A percentile compares a stretch with the other conserved stretches of the same genome.
Conservation (phyloP, 108 stramenopile genomes). For the Cylindrotheca closterium region DNA sequence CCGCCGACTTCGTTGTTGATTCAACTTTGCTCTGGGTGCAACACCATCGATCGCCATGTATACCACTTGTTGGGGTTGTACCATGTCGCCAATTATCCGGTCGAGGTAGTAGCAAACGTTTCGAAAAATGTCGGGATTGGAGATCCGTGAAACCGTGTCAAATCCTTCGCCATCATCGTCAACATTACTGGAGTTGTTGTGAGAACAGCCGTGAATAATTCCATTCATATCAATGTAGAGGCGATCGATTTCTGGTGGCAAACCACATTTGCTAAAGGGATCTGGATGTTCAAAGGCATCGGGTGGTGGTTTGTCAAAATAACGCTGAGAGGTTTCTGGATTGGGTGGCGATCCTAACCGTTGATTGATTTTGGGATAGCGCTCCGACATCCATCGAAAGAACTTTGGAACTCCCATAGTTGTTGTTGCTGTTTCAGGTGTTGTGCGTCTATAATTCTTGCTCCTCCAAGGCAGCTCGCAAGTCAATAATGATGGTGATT, state of each 20-base stretch:
- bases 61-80: slow-evolving; percentile 84
- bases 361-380: slow-evolving; percentile 98
- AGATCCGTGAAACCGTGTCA: slow-evolving; percentile 25
- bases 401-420: slow-evolving; percentile 98
- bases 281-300: slow-evolving; percentile 34
- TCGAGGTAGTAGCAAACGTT: slow-evolving; percentile 89
- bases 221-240: slow-evolving; percentile 98
- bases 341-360: slow-evolving; percentile 71
- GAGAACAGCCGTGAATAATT: slow-evolving; percentile 95
- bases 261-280: slow-evolving; percentile 41
- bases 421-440: background rate
- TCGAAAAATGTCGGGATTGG: slow-evolving; percentile 70
- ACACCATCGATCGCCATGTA: slow-evolving; percentile 98
- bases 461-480: too few species aligned
- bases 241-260: slow-evolving; percentile 90
- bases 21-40: slow-evolving; percentile 97
- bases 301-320: slow-evolving; percentile 27
- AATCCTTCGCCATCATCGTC: slow-evolving; percentile 23
- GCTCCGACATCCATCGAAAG: slow-evolving; percentile 97
- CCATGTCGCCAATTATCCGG: slow-evolving; percentile 88
- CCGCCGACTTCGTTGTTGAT: slow-evolving; percentile 97
- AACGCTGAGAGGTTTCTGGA: slow-evolving; percentile 50
- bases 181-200: slow-evolving; percentile 83
- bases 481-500: too few species aligned
- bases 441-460: slow-evolving; percentile 5